A percentile compares a stretch with the other conserved stretches of the same genome.
phyloP scores from a whole-genome alignment of 768 basidiomycete genomes.

The Coprinopsis strossmayeri region DNA sequence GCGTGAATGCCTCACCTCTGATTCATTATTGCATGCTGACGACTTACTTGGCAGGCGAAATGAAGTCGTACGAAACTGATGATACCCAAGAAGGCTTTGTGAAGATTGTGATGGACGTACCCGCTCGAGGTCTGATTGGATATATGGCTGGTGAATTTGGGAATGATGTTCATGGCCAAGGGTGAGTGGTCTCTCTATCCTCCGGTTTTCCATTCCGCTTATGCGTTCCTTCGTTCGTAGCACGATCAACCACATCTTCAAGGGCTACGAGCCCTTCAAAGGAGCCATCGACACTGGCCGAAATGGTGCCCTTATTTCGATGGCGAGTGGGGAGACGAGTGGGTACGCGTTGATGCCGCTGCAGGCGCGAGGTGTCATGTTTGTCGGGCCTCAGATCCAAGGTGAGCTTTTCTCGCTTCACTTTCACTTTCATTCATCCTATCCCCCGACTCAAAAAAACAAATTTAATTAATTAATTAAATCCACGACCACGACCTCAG shows the following conservation, averaged over 20 bases:
- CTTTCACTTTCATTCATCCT: background rate
- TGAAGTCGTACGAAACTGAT: conserved; percentile 38
- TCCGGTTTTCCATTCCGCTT: background rate
- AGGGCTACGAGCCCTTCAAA: conserved; percentile 37
- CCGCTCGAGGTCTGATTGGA: conserved; percentile 41
- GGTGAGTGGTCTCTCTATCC: conserved; percentile 20
- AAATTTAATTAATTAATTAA: too few species aligned
- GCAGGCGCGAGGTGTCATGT: conserved; percentile 40
- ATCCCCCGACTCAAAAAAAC: too few species aligned
- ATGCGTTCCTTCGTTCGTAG: conserved; percentile 15
- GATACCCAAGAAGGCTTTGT: conserved; percentile 41
- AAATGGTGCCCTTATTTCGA: conserved; percentile 41
- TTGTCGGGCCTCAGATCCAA: conserved; percentile 36
- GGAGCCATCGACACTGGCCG: conserved; percentile 41
- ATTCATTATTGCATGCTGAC: background rate
- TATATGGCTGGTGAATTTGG: conserved; percentile 49
- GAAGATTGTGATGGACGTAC: conserved; percentile 41
- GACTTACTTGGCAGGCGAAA: conserved; percentile 23
- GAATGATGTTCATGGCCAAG: conserved; percentile 45
- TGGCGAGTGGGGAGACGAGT: conserved; percentile 38
- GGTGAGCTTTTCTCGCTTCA: conserved; percentile 19
- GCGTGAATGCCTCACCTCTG: background rate
- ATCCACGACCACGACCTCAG: conserved; percentile 16
- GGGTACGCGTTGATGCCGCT: conserved; percentile 44
- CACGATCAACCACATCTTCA: conserved; percentile 49